Evolutionary conservation across 2,329 filamentous ascomycete genomes (phyloP).

Genomic region (Westerdykella ornata): DNA sequence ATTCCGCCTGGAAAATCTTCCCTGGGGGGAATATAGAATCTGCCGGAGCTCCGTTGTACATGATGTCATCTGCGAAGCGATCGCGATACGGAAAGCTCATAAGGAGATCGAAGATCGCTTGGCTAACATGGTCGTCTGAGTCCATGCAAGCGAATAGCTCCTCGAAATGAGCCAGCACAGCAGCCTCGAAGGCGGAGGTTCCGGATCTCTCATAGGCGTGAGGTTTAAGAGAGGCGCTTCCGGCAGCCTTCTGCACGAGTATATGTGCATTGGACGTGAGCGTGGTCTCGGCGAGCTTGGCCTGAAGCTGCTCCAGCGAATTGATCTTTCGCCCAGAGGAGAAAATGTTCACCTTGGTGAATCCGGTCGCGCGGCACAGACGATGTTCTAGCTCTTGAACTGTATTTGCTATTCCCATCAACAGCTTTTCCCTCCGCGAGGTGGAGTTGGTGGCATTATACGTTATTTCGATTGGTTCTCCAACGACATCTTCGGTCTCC

Average conservation of each 20-base stretch:
- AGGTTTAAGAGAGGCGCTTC: conserved; percentile 20
- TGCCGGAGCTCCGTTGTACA: conserved; percentile 15
- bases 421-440: conserved; percentile 55
- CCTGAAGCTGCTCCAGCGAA: conserved; percentile 50
- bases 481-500: conserved; percentile 49
- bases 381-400: conserved; percentile 61
- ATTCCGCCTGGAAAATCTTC: conserved; percentile 32
- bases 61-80: conserved; percentile 24
- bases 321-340: conserved; percentile 61
- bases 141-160: conserved; percentile 76
- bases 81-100: conserved; percentile 26
- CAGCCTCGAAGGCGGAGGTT: conserved; percentile 59
- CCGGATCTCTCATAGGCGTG: conserved; percentile 11
- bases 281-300: conserved; percentile 58
- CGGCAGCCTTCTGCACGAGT: conserved; percentile 27
- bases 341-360: conserved; percentile 68
- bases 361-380: conserved; percentile 63
- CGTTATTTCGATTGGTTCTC: conserved; percentile 59
- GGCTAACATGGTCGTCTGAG: conserved; percentile 53
- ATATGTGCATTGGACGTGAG: conserved; percentile 10
- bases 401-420: conserved; percentile 65
- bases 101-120: conserved; percentile 32
- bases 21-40: conserved; percentile 30
- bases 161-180: conserved; percentile 75
- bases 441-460: conserved; percentile 62